phyloP scores from a whole-genome alignment of 805 yeast species.

The Metschnikowia cerradonensis region DNA sequence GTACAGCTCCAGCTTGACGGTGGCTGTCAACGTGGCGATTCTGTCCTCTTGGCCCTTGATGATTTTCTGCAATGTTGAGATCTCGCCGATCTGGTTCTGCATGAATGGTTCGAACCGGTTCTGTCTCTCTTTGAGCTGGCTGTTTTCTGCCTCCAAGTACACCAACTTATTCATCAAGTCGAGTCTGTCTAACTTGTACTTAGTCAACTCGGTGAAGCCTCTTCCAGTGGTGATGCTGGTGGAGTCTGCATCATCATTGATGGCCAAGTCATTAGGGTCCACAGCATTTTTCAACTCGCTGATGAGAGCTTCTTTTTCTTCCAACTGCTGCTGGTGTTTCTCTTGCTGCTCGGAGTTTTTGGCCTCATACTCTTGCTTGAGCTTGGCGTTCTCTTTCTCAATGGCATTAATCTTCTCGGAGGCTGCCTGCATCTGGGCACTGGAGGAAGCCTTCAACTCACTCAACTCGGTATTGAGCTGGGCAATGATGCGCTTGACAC shows the following conservation, averaged over 20 bases:
- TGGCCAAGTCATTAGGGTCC: slow-evolving; percentile 6
- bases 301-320: slow-evolving; percentile 31
- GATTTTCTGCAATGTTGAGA: slow-evolving; percentile 49
- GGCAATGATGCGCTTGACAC: slow-evolving; percentile 28
- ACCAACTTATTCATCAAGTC: slow-evolving; percentile 43
- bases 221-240: slow-evolving; percentile 7
- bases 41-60: slow-evolving; percentile 50
- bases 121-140: slow-evolving; percentile 36
- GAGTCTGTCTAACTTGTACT: slow-evolving; percentile 40
- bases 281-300: slow-evolving; percentile 26
- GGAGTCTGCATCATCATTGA: slow-evolving; percentile 4
- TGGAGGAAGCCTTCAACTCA: slow-evolving; percentile 30
- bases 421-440: slow-evolving; percentile 53
- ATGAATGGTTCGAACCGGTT: slow-evolving; percentile 50
- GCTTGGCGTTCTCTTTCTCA: slow-evolving; percentile 32
- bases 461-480: slow-evolving; percentile 33
- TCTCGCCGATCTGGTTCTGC: slow-evolving; percentile 48
- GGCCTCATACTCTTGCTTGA: slow-evolving; percentile 3
- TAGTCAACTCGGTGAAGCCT: slow-evolving; percentile 31
- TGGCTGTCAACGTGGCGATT: slow-evolving; percentile 37
- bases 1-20: slow-evolving; percentile 41
- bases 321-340: slow-evolving; percentile 7
- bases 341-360: slow-evolving; percentile 15
- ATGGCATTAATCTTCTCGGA: slow-evolving; percentile 48
- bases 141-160: slow-evolving; percentile 45